Evolutionary conservation across 2,329 filamentous ascomycete species (phyloP).

Genomic region (Colletotrichum lindemuthianum): DNA sequence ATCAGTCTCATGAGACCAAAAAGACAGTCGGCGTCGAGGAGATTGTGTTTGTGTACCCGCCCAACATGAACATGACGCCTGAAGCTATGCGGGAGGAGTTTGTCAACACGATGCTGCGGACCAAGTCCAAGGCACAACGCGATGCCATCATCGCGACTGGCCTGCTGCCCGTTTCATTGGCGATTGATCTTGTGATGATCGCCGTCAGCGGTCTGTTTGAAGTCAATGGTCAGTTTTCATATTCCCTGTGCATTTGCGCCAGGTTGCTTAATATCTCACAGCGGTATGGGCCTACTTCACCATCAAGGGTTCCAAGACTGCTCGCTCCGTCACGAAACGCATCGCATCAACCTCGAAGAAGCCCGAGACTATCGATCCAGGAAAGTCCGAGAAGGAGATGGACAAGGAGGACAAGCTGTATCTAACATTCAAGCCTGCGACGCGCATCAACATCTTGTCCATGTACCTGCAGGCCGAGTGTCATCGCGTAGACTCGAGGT

Average conservation of each 20-base stretch:
- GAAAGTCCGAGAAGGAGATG: slow-evolving; percentile 27
- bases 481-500: slow-evolving; percentile 23
- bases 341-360: slow-evolving; percentile 27
- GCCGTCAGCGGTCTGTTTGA: slow-evolving; percentile 28
- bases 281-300: slow-evolving; percentile 34
- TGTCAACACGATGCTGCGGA: slow-evolving; percentile 31
- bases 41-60: slow-evolving; percentile 32
- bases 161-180: slow-evolving; percentile 22
- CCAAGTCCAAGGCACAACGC: slow-evolving; percentile 33
- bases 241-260: not conserved
- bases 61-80: slow-evolving; percentile 33
- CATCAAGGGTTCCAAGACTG: slow-evolving; percentile 33
- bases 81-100: slow-evolving; percentile 32
- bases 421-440: slow-evolving; percentile 25
- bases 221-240: slow-evolving; percentile 25
- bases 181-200: slow-evolving; percentile 27
- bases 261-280: not conserved
- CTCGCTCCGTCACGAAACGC: slow-evolving; percentile 30
- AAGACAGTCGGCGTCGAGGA: slow-evolving; percentile 33
- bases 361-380: slow-evolving; percentile 27
- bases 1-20: slow-evolving; percentile 29
- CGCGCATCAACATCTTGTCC: slow-evolving; percentile 24
- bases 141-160: slow-evolving; percentile 34
- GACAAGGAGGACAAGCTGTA: slow-evolving; percentile 30
- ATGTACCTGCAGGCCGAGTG: slow-evolving; percentile 29